Conservation (phyloP, 1,139 yeast species). For the Blastobotrys arbuscula region DNA sequence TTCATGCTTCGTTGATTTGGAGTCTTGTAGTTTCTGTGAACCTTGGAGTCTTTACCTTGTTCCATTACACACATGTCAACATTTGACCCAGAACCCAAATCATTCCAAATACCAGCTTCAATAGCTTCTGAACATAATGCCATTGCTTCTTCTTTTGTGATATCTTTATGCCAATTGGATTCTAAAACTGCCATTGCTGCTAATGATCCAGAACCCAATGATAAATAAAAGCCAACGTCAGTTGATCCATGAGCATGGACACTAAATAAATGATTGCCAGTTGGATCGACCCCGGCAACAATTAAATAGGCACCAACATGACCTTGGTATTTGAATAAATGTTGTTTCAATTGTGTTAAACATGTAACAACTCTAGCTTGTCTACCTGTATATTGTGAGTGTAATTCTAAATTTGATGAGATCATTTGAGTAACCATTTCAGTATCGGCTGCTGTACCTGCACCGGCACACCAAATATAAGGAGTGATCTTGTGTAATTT, state of each 20-base stretch:
- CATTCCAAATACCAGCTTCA: constrained; percentile 98
- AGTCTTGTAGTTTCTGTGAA: constrained; percentile 79
- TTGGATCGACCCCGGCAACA: constrained; percentile 95
- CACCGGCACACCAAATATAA: constrained; percentile 98
- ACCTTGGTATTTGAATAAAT: constrained; percentile 93
- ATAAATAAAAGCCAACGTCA: constrained; percentile 87
- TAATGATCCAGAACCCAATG: constrained; percentile 95
- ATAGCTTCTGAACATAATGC: constrained; percentile 87
- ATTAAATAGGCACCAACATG: constrained; percentile 94
- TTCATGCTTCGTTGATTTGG: constrained; percentile 85
- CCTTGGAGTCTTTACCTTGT: constrained; percentile 68
- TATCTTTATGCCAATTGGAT: constrained; percentile 71
- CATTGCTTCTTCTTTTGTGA: constrained; percentile 84
- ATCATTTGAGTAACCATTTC: constrained; percentile 94
- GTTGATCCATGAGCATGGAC: constrained; percentile 98
- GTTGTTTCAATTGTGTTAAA: constrained; percentile 88
- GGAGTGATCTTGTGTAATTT: constrained; percentile 91
- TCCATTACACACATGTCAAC: constrained; percentile 98
- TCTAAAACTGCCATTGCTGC: constrained; percentile 99
- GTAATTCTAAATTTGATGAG: constrained; percentile 85
- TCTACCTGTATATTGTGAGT: constrained; percentile 73
- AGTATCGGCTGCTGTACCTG: constrained; percentile 99
- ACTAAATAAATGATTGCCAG: constrained; percentile 88
- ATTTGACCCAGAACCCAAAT: constrained; percentile 96
- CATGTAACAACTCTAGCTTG: constrained; percentile 93